A percentile compares a stretch with the other conserved stretches of the same genome.
Evolutionary conservation across 371 early-diverging fungal genomes (phyloP).

Genomic region (Mortierella sp.): DNA sequence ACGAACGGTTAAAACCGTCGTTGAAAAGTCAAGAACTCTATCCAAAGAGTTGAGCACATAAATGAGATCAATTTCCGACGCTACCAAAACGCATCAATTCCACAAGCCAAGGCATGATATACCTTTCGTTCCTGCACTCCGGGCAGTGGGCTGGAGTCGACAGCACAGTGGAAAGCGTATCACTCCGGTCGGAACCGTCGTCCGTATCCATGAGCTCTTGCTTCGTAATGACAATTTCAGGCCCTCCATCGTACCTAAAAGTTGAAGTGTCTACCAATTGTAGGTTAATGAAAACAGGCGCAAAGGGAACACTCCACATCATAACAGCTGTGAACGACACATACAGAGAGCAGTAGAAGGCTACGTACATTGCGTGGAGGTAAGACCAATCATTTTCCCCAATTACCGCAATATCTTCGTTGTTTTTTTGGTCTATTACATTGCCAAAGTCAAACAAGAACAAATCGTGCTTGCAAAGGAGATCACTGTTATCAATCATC

Average conservation of each 20-base stretch:
- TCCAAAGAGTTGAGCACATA: background rate
- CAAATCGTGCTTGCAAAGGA: conserved; percentile 39
- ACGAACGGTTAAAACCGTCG: conserved; percentile 28
- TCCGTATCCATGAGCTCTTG: conserved; percentile 7
- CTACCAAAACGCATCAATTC: background rate
- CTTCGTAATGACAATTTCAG: conserved; percentile 17
- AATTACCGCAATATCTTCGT: conserved; percentile 25
- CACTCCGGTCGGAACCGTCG: too few species aligned
- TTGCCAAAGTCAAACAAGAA: conserved; percentile 34
- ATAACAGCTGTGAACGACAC: background rate
- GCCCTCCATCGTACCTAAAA: conserved; percentile 41
- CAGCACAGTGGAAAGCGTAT: background rate
- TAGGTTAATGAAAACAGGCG: background rate
- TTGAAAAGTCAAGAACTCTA: conserved; percentile 40
- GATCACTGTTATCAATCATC: conserved; percentile 25
- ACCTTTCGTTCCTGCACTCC: conserved; percentile 36
- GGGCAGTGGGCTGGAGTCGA: conserved; percentile 26
- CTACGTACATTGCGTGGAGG: conserved; percentile 34
- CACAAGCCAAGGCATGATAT: background rate
- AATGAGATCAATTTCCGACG: background rate
- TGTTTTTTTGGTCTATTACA: conserved; percentile 14
- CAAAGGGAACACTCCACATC: background rate
- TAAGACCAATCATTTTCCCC: conserved; percentile 40
- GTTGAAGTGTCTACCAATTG: background rate
- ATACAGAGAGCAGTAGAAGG: background rate